Percentiles rank a stretch among this genome's conserved stretches.
Conservation (phyloP, 1,284 basidiomycete genomes). For the Fistulinella cinereoalba region DNA sequence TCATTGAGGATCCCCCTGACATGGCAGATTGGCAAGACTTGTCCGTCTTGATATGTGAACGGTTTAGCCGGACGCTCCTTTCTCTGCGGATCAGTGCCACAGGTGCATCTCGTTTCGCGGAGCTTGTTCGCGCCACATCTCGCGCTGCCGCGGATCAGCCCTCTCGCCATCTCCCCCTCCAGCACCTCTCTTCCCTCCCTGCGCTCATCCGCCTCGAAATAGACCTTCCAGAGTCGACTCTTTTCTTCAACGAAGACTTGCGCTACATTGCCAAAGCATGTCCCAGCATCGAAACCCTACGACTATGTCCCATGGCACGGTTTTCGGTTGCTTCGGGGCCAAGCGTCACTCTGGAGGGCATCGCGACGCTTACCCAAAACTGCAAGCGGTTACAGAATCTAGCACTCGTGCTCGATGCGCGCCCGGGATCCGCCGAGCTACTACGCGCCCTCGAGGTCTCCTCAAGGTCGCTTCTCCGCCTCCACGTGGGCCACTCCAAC, state of each 20-base stretch:
- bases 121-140: constrained; percentile 64
- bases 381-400: constrained; percentile 64
- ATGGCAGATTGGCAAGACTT: constrained; percentile 70
- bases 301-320: constrained; percentile 62
- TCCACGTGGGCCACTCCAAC: constrained; percentile 74
- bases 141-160: constrained; percentile 53
- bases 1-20: constrained; percentile 73
- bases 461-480: constrained; percentile 59
- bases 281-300: constrained; percentile 62
- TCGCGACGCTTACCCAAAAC: constrained; percentile 52
- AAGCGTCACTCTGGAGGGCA: constrained; percentile 54
- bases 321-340: constrained; percentile 53
- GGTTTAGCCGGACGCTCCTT: constrained; percentile 57
- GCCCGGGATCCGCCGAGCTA: constrained; percentile 43
- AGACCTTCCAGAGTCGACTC: constrained; percentile 69
- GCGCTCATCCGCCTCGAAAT: constrained; percentile 59
- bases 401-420: constrained; percentile 61
- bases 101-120: constrained; percentile 58
- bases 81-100: constrained; percentile 60
- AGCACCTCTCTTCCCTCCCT: constrained; percentile 53
- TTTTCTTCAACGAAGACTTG: constrained; percentile 61
- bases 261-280: constrained; percentile 54
- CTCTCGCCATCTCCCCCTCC: constrained; percentile 55
- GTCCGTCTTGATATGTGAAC: constrained; percentile 56
- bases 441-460: constrained; percentile 47